A percentile compares a stretch with the other conserved stretches of the same genome.
phyloP scores from a whole-genome alignment of 164 flowering plant genomes.

The Umbellularia californica region DNA sequence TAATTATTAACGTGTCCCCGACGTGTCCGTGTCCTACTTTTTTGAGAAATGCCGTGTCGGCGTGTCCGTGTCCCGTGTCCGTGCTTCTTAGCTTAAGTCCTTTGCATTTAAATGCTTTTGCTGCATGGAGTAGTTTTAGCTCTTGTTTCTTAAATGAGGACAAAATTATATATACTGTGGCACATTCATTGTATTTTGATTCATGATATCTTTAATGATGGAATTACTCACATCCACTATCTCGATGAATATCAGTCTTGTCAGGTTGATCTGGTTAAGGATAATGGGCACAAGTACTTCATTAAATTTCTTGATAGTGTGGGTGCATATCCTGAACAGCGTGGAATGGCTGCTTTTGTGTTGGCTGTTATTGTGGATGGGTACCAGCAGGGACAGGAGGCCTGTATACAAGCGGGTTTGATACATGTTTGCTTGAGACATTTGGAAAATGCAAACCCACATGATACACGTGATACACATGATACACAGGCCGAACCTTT shows the following conservation, averaged over 20 bases:
- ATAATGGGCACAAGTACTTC: slow-evolving; percentile 91
- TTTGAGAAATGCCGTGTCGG: no score
- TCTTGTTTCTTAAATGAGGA: background rate
- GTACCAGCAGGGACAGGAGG: slow-evolving; percentile 86
- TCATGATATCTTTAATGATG: background rate
- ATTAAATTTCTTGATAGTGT: slow-evolving; percentile 86
- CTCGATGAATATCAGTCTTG: slow-evolving; percentile 62
- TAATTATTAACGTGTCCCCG: no score
- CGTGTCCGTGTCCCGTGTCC: no score
- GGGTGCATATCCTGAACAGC: slow-evolving; percentile 94
- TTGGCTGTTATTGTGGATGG: slow-evolving; percentile 95
- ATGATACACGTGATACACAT: slow-evolving; percentile 54
- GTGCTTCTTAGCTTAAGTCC: no score
- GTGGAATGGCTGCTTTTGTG: slow-evolving; percentile 99
- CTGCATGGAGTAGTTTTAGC: background rate
- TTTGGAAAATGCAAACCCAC: slow-evolving; percentile 56
- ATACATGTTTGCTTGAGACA: slow-evolving; percentile 80
- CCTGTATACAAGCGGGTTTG: slow-evolving; percentile 73
- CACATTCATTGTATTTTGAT: background rate
- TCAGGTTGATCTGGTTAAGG: slow-evolving; percentile 98
- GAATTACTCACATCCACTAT: slow-evolving; percentile 2
- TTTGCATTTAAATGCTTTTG: background rate
- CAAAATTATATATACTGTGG: background rate
- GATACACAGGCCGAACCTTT: slow-evolving; percentile 71
- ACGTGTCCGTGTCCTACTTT: no score